Base-by-base conservation (phyloP, 768 basidiomycete genomes). In the Filobasidium wieringae region DNA sequence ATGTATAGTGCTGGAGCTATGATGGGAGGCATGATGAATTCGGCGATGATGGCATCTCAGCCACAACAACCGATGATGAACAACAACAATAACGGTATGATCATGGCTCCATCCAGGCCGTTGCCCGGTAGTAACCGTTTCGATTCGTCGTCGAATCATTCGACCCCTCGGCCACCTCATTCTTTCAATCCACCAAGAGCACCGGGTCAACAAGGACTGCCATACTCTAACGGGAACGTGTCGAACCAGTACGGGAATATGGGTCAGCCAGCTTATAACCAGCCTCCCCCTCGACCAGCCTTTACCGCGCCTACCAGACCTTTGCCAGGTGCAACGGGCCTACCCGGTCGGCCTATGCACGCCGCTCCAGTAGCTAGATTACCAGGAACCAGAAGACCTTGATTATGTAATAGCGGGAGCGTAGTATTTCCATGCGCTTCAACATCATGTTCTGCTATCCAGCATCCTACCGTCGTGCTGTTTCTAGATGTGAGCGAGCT, bases 201-300 rank as follows among this genome's bases (percentile, higher is more conserved):
- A 47, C 43, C 43, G 24, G 4, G 22, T 5, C 43, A 47, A 14
- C 14, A 19, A 4, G n/a, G 43, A 5, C 43, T 51, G 64, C 68
- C 11, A 19, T 22, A 14, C 22, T 47, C 43, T 47, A n/a, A n/a
- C n/a, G n/a, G n/a, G n/a, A n/a, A n/a, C n/a, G n/a, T n/a, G n/a
- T n/a, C n/a, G n/a, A n/a, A n/a, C 14, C 43, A 19, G 4, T 47
- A 47, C n/a, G 43, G 43, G 14, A 47, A 47, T 22, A 40, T 40
- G 37, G 43, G 14, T 47, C 19, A 4, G 29, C 43, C 14, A 47
- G 43, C 15, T 14, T 26, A 47, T 22, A 14, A 47, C 15, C 24
- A 47, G 17, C 22, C 15, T 47, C 19, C 5, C 22, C n/a, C 3
- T n/a, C n/a, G n/a, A n/a, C n/a, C n/a, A n/a, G n/a, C n/a, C n/a